These are phyloP conservation scores for Moesziomyces sp. DNA, from an alignment of 1,284 basidiomycete species.

Conservation along the genomic window DNA sequence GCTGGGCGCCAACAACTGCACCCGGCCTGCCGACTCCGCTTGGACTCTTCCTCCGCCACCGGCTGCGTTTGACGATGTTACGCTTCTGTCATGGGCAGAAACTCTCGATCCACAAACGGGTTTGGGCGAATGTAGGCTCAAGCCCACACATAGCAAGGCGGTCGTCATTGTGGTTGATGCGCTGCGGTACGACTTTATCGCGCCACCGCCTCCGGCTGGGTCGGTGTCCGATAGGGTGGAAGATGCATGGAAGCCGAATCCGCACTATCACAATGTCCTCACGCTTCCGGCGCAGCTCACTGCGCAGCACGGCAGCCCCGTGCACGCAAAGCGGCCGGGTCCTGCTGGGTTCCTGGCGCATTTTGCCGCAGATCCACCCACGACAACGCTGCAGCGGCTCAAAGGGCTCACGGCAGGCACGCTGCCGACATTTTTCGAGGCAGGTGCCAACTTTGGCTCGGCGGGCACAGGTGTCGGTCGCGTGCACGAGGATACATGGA, in stretches of 20 bases:
- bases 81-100: constrained; percentile 46
- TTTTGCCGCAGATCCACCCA: constrained; percentile 91
- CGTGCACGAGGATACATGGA: constrained; percentile 85
- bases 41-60: constrained; percentile 35
- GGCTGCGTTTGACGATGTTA: constrained; percentile 14
- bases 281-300: constrained; percentile 81
- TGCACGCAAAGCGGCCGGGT: constrained; percentile 8
- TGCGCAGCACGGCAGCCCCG: constrained; percentile 3
- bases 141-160: constrained; percentile 70
- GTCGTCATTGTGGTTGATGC: constrained; percentile 91
- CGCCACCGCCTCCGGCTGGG: constrained; percentile 73
- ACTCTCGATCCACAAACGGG: constrained; percentile 23
- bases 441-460: constrained; percentile 85
- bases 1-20: constrained; percentile 20
- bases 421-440: constrained; percentile 93
- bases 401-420: constrained; percentile 96
- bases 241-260: constrained; percentile 54
- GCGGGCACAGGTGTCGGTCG: constrained; percentile 67
- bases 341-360: constrained; percentile 84
- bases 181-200: constrained; percentile 92
- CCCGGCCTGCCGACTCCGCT: constrained; percentile 1
- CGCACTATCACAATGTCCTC: constrained; percentile 83
- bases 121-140: constrained; percentile 55
- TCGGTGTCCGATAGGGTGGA: constrained; percentile 71
- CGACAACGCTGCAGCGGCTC: constrained; percentile 91